These are phyloP conservation scores for Alloteropsis semialata DNA, from an alignment of 176 grass and related monocot species.

Conservation along the genomic window DNA sequence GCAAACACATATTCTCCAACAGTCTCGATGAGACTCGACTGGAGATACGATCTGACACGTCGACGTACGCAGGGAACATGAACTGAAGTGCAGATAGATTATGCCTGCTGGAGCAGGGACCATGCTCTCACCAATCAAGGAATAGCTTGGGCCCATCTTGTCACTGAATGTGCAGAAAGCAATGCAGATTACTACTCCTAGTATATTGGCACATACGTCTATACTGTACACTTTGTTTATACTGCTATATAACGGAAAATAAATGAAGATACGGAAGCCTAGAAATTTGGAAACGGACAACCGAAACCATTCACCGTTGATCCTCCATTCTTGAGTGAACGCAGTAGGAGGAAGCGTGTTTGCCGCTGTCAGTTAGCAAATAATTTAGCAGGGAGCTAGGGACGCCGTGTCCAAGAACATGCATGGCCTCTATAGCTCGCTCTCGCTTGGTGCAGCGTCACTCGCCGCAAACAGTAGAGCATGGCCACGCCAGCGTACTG, in stretches of 20 bases:
- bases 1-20: background rate
- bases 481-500: background rate
- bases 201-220: background rate
- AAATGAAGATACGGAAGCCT: background rate
- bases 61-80: background rate
- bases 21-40: background rate
- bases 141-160: background rate
- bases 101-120: background rate
- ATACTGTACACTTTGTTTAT: background rate
- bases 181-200: slow-evolving; percentile 19
- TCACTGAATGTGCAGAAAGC: slow-evolving; percentile 29
- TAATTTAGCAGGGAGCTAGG: background rate
- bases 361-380: slow-evolving; percentile 20
- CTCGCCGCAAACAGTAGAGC: slow-evolving; percentile 24
- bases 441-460: slow-evolving; percentile 20
- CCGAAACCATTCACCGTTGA: background rate
- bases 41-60: background rate
- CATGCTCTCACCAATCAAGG: background rate
- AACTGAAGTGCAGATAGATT: background rate
- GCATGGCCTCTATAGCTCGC: background rate
- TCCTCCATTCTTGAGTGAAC: too few relatives aligned
- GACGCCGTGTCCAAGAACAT: background rate
- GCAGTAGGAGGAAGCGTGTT: background rate
- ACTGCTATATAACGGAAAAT: background rate
- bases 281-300: background rate